A percentile compares a stretch with the other conserved stretches of the same genome.
These are phyloP conservation scores for Auriculariales sp. DNA, from an alignment of 768 basidiomycete species.

Conservation along the genomic window DNA sequence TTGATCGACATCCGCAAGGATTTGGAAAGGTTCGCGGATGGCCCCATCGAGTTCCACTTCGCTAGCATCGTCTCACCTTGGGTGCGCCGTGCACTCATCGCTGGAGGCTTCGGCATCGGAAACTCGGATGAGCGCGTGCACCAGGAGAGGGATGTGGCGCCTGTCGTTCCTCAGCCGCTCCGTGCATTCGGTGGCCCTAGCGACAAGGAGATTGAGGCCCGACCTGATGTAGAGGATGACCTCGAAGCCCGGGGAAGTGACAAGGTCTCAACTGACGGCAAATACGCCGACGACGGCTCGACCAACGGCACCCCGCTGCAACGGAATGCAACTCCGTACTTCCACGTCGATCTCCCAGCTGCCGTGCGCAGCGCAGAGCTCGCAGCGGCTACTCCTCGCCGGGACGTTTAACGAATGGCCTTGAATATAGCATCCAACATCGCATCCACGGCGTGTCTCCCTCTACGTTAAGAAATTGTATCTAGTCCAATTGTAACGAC, in stretches of 20 bases:
- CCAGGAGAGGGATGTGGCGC: conserved; percentile 44
- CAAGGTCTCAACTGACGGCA: not conserved
- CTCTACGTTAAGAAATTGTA: too few relatives aligned
- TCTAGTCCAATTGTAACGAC: too few relatives aligned
- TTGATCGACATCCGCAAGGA: conserved; percentile 78
- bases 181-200: conserved; percentile 10
- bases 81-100: conserved; percentile 78
- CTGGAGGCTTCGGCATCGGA: conserved; percentile 85
- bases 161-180: conserved; percentile 52
- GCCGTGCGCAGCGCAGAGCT: conserved; percentile 59
- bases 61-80: conserved; percentile 83
- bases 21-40: conserved; percentile 79
- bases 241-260: conserved; percentile 8
- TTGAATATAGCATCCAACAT: not conserved
- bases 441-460: not conserved
- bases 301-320: conserved; percentile 8
- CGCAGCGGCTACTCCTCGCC: not conserved
- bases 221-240: conserved; percentile 7
- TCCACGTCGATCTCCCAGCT: conserved; percentile 74
- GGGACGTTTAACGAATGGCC: not conserved
- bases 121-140: conserved; percentile 13
- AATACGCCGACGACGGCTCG: conserved; percentile 4
- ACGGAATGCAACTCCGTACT: conserved; percentile 53
- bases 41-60: conserved; percentile 86
- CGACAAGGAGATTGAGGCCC: conserved; percentile 4